These are phyloP conservation scores for Cercophora newfieldiana DNA, from an alignment of 495 filamentous ascomycete genomes.

Conservation along the genomic window DNA sequence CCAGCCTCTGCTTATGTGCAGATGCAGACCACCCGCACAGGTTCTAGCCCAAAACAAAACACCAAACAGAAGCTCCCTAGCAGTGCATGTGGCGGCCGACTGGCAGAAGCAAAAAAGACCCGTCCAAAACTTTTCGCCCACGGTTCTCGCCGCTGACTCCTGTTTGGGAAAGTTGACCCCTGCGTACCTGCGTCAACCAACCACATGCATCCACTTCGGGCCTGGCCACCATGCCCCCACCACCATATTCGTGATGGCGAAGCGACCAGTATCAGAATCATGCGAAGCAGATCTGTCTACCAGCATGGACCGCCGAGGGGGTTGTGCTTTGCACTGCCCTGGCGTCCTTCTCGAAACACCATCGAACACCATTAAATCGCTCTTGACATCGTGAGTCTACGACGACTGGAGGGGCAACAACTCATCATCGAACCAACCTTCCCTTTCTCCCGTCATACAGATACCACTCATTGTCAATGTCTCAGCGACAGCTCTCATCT, in stretches of 20 bases:
- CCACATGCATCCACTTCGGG: neutral
- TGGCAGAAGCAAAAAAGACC: neutral
- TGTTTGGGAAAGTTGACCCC: neutral
- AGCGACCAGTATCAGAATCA: constrained; percentile 24
- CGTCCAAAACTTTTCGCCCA: neutral
- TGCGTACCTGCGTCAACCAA: constrained; percentile 3
- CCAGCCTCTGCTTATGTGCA: neutral
- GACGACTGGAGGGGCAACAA: neutral
- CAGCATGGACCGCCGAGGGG: neutral
- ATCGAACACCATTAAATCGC: neutral
- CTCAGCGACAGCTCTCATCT: neutral
- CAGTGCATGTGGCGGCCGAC: neutral
- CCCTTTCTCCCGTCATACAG: no score
- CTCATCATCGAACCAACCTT: neutral
- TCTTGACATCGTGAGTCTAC: neutral
- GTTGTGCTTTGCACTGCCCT: neutral
- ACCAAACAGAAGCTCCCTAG: neutral
- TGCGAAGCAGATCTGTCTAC: constrained; percentile 9
- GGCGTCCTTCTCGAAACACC: constrained; percentile 1
- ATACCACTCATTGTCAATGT: neutral
- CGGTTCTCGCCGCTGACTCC: neutral
- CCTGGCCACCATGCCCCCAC: neutral
- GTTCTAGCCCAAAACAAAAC: no score
- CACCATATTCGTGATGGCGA: neutral
- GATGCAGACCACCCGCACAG: neutral